Percentiles rank a stretch among this genome's conserved stretches.
Conservation (phyloP, 495 filamentous ascomycete genomes). For the Xylaria scruposa region DNA sequence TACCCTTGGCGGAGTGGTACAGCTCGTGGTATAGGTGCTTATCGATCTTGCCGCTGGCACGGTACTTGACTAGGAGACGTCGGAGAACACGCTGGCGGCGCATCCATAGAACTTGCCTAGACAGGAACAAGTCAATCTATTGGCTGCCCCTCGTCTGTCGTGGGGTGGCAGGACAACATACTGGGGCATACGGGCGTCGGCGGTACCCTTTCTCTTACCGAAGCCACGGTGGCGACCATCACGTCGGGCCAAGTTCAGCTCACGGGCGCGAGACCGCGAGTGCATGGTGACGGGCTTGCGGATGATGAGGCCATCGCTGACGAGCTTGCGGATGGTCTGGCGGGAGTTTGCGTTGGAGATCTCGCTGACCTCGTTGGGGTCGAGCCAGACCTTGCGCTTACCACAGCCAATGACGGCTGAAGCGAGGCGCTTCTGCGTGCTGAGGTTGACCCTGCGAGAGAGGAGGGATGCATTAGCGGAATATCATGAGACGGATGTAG, state of each 20-base stretch:
- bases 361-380: slow-evolving; percentile 98
- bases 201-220: slow-evolving; percentile 99
- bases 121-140: slow-evolving; percentile 39
- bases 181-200: slow-evolving; percentile 99
- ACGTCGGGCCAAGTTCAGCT: slow-evolving; percentile 85
- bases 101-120: slow-evolving; percentile 98
- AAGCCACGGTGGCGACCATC: slow-evolving; percentile 96
- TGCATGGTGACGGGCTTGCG: slow-evolving; percentile 99
- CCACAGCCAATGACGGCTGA: slow-evolving; percentile 97
- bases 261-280: slow-evolving; percentile 92
- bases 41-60: slow-evolving; percentile 99
- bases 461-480: slow-evolving; percentile 42
- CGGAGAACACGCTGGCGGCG: slow-evolving; percentile 98
- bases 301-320: slow-evolving; percentile 99
- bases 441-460: slow-evolving; percentile 89
- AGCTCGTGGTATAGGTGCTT: slow-evolving; percentile 99
- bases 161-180: slow-evolving; percentile 55
- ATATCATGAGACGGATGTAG: not conserved
- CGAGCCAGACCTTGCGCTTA: slow-evolving; percentile 99
- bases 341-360: slow-evolving; percentile 99
- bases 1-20: slow-evolving; percentile 99
- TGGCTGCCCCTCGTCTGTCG: not conserved
- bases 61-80: slow-evolving; percentile 98
- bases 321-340: slow-evolving; percentile 99
- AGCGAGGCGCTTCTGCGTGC: slow-evolving; percentile 99